Evolutionary conservation across 805 yeast genomes (phyloP), one percentile per base, ranked within the genome.

Genomic region (Spathaspora passalidarum): DNA sequence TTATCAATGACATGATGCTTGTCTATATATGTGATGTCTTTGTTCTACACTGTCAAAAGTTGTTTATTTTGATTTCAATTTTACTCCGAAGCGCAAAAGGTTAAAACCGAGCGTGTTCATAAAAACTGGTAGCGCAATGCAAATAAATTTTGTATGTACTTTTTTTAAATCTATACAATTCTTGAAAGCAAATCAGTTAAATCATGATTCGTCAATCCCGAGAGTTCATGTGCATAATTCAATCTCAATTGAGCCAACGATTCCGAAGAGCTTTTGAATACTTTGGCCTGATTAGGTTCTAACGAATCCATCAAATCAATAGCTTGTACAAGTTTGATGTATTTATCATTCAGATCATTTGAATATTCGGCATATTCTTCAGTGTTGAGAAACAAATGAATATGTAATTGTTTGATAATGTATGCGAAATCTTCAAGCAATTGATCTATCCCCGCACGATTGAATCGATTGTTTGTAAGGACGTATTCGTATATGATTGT

Each of bases 381-480:
- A 6, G 35, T 22, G 22, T 43, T 23, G 3, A 48, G 40, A 2
- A 45, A 41, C 16, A 50, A 49, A n/a, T 17, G 37, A 17, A 17
- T 18, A 13, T 49, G 49, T 32, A 69, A 49, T 20, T 53, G 45
- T 8, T 43, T 36, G 1, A 49, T 45, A 19, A 60, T 22, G 19
- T 48, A 64, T 6, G 56, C 56, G 25, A 69, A 52, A 50, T 72
- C 76, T 4, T 46, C 45, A 9, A 52, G 49, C 20, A 72, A 56
- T 50, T 70, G 75, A n/a, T 44, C 46, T 5, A 61, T 56, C 1
- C 76, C 76, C 2, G 19, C 19, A 18, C 50, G 55, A 45, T 56
- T 61, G 50, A 72, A 72, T 45, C 56, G 62, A 49, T 69, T 69
- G 48, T 70, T 72, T 26, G 73, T 65, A 34, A 72, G 55, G 29